Evolutionary conservation across 2,329 filamentous ascomycete species (phyloP).

Genomic region (Fusarium sp.): DNA sequence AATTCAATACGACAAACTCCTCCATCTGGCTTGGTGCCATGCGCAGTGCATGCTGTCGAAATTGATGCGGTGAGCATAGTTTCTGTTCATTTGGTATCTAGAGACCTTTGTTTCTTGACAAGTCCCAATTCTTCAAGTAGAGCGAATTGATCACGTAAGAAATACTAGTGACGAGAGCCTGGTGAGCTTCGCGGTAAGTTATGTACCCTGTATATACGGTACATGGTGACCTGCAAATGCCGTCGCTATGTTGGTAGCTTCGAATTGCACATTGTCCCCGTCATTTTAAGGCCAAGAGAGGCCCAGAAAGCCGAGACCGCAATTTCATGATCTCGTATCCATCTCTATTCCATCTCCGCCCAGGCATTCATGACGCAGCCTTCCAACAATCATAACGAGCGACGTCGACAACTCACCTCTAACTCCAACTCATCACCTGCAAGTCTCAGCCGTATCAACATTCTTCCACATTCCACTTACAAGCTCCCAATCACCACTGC

Average conservation of each 20-base stretch:
- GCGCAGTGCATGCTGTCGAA: background rate
- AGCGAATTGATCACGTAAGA: too few relatives aligned
- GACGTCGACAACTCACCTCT: slow-evolving; percentile 10
- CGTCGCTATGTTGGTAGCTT: background rate
- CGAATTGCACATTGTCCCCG: too few relatives aligned
- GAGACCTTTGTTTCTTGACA: too few relatives aligned
- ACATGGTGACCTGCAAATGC: background rate
- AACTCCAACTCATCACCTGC: background rate
- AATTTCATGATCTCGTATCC: background rate
- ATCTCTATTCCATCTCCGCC: too few relatives aligned
- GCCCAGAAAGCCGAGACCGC: background rate
- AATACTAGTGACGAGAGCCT: too few relatives aligned
- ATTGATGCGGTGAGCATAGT: background rate
- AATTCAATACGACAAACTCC: background rate
- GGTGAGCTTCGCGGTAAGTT: too few relatives aligned
- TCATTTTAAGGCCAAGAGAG: background rate
- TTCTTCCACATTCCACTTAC: background rate
- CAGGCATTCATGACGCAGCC: background rate
- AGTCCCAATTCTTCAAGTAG: too few relatives aligned
- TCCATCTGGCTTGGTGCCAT: background rate
- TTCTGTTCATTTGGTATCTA: background rate
- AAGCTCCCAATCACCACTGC: background rate
- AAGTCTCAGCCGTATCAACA: slow-evolving; percentile 2
- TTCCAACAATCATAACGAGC: background rate
- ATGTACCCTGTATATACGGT: too few relatives aligned